These are phyloP conservation scores for Pythium dissimile DNA, from an alignment of 352 stramenopile genomes.

Conservation along the genomic window DNA sequence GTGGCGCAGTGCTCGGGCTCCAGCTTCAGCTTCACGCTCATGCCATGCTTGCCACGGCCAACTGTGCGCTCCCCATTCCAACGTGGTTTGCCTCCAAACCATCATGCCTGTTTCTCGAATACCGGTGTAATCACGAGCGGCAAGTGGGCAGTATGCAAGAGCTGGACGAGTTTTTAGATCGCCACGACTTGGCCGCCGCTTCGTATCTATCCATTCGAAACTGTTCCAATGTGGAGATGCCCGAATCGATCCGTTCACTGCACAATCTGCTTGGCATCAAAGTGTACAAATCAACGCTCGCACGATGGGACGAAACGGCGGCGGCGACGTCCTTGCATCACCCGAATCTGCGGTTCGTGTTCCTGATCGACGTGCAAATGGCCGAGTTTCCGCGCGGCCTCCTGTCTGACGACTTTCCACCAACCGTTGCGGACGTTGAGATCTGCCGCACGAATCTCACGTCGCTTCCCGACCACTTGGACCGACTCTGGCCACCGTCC, in stretches of 20 bases:
- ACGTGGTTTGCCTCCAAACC: slow-evolving; percentile 31
- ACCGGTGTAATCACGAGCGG: slow-evolving; percentile 21
- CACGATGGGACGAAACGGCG: slow-evolving; percentile 22
- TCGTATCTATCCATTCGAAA: slow-evolving; percentile 23
- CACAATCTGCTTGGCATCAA: slow-evolving; percentile 29
- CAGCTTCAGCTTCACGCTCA: slow-evolving; percentile 6
- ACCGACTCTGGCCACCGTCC: slow-evolving; percentile 24
- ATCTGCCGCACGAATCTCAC: slow-evolving; percentile 34
- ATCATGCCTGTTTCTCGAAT: slow-evolving; percentile 37
- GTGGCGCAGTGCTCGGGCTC: slow-evolving; percentile 20
- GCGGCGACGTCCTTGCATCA: slow-evolving; percentile 27
- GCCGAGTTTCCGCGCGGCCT: slow-evolving; percentile 30
- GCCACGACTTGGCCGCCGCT: slow-evolving; percentile 7
- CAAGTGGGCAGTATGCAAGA: slow-evolving; percentile 6
- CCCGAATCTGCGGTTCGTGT: slow-evolving; percentile 27
- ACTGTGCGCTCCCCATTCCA: slow-evolving; percentile 34
- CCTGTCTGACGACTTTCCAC: slow-evolving; percentile 30
- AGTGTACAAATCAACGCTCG: slow-evolving; percentile 39
- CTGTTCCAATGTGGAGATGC: slow-evolving; percentile 30
- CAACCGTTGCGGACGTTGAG: slow-evolving; percentile 23
- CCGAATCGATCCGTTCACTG: slow-evolving; percentile 20
- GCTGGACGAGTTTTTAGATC: slow-evolving; percentile 1
- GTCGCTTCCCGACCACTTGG: slow-evolving; percentile 29
- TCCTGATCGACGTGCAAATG: slow-evolving; percentile 28
- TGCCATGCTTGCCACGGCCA: background rate